Base-by-base conservation (phyloP, 805 yeast species). In the Zygoascus ofunaensis region DNA sequence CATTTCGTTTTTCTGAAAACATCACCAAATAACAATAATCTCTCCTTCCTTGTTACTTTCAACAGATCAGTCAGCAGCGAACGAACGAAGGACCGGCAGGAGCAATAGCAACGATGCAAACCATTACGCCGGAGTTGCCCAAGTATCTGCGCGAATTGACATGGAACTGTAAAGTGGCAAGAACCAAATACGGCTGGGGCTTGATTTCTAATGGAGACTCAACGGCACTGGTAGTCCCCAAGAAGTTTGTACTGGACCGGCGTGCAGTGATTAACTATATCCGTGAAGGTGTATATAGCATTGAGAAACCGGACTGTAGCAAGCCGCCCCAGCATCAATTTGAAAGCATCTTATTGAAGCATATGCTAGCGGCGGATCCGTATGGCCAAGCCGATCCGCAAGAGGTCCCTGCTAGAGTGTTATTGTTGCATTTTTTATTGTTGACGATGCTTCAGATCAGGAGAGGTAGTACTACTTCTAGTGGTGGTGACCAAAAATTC, bases 391-490 rank as follows among this genome's bases (percentile, higher is more conserved):
- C 19, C 3, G 18, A 17, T 3, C 33, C 24, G 20, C 19, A 24
- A 5, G 18, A 24, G 5, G 18, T 26, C n/a, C 41, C 41, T 4
- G 17, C 41, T 14, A 21, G 30, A 33, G 41, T 37, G 4, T 15
- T 44, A 12, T 24, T 53, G 19, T n/a, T 37, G 15, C 32, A 51
- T 20, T 51, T 51, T 37, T 37, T 53, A 26, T 8, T 49, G 18
- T 51, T 46, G 33, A 48, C 42, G 42, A 49, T 53, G 22, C 39
- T 49, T 2, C 40, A 40, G 10, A 37, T 45, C 8, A 40, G 49
- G 5, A 30, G 43, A 34, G 52, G 55, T n/a, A 44, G 45, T 7
- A 49, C 53, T 3, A n/a, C n/a, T n/a, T n/a, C n/a, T n/a, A n/a
- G n/a, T n/a, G n/a, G n/a, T n/a, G n/a, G n/a, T n/a, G 56, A 55